Conservation (phyloP, 805 yeast genomes). For the Saccharomycopsis sp. region DNA sequence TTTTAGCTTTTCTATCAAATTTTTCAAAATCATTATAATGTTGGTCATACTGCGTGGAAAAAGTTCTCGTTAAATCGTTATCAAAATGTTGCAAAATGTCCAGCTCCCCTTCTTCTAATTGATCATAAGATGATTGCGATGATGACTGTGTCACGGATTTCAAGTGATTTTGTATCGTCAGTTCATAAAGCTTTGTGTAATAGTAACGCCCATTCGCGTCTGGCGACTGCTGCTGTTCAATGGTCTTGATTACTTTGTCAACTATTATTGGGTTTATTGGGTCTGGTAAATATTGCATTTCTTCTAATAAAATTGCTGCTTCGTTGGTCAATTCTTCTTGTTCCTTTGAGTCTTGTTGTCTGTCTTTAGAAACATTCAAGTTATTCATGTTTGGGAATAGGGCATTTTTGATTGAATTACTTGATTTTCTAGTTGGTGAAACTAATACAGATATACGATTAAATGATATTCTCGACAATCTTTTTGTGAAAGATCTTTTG, state of each 20-base stretch:
- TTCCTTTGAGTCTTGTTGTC: not conserved
- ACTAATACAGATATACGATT: conserved; percentile 7
- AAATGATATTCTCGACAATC: conserved; percentile 8
- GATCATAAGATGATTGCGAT: not conserved
- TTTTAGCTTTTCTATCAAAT: conserved; percentile 30
- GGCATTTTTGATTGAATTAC: not conserved
- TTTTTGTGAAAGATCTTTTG: no score
- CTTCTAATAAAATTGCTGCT: conserved; percentile 1
- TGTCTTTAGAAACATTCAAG: conserved; percentile 3
- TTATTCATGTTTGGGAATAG: conserved; percentile 14
- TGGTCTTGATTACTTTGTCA: conserved; percentile 2
- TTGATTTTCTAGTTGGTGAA: conserved; percentile 3
- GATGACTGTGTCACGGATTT: not conserved
- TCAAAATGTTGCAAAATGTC: conserved; percentile 4
- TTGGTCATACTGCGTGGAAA: conserved; percentile 9
- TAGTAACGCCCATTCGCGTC: conserved; percentile 10
- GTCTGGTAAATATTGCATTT: conserved; percentile 11
- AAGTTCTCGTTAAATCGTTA: conserved; percentile 2
- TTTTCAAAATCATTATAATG: conserved; percentile 28
- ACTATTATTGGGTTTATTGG: conserved; percentile 11
- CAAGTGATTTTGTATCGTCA: not conserved
- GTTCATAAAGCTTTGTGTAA: conserved; percentile 14
- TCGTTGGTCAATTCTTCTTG: not conserved
- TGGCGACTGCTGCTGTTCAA: not conserved
- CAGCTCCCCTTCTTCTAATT: not conserved